Base-by-base conservation (phyloP, 306 rosid species). In the Malus sylvestris region DNA sequence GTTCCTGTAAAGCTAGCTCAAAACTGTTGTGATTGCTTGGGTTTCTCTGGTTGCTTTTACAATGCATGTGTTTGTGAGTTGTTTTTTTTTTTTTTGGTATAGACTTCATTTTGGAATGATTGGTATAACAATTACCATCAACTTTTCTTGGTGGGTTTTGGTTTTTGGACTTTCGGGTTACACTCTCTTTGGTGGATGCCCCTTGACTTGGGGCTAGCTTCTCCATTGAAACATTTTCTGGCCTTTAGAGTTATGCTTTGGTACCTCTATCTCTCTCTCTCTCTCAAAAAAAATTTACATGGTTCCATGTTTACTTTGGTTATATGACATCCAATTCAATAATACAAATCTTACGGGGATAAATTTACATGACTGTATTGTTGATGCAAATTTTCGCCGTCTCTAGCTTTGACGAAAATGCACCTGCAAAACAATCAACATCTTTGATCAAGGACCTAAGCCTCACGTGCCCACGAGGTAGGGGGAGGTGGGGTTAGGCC, bases 181-280 rank as follows among this genome's bases (percentile, higher is more conserved):
- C 69, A 27, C 86, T 11, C 32, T 81, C 22, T 82, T 19, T 10
- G 98, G 98, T 13, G 93, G 94, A 8, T 93, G 98, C 5, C 94
- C 93, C 45, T 22, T 19, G 3, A 88, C 96, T 2, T 93, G 96
- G 97, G 6, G 6, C 80, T 63, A 96, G 98, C 22, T 93, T 91
- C 83, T 93, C 98, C 22, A 16, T 71, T 29, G 93, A 91, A 71
- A 94, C 96, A 0, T 93, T 93, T 55, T 86, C 89, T 76, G 94
- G 91, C 5, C 90, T 93, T 14, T 88, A 94, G 96, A 0, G 78
- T 93, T 80, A 93, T 93, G 96, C 85, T 93, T 10, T 93, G 97
- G 97, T 90, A 51, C 51, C n/a, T n/a, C 4, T 35, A 8, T 68
- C 19, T 68, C 11, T 35, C 14, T 68, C 14, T 68, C 11, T 19